A percentile compares a stretch with the other conserved stretches of the same genome.
These are phyloP conservation scores for Sporobolomyces phaffii DNA, from an alignment of 768 basidiomycete genomes.

Conservation along the genomic window DNA sequence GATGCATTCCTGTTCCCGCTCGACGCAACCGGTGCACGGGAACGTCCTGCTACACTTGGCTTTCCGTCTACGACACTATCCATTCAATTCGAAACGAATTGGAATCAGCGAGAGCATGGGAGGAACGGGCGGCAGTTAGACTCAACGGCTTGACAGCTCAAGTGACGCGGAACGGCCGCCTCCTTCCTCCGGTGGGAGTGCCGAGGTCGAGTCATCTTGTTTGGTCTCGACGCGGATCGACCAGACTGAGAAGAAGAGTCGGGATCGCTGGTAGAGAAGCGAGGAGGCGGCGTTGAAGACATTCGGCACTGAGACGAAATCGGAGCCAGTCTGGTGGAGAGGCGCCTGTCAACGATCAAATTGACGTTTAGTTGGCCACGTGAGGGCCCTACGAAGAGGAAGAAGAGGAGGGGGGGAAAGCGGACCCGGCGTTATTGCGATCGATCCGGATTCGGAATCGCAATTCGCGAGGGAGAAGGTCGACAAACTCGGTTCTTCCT, in stretches of 20 bases:
- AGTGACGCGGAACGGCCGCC: neutral
- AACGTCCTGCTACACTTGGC: neutral
- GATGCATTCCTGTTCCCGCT: neutral
- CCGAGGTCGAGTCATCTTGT: neutral
- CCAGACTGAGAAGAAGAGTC: neutral
- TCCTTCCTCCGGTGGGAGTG: neutral
- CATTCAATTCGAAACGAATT: neutral
- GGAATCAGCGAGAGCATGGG: neutral
- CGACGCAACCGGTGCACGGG: neutral
- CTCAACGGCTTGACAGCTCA: slow-evolving; percentile 6
- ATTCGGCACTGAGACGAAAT: no score
- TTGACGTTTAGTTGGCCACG: no score
- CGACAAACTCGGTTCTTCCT: no score
- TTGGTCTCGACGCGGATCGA: neutral
- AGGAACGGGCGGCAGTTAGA: neutral
- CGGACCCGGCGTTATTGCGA: no score
- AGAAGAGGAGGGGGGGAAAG: no score
- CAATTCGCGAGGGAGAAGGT: no score
- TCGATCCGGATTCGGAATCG: no score
- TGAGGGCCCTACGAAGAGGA: no score
- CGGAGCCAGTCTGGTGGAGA: no score
- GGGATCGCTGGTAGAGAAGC: neutral
- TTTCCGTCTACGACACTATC: slow-evolving; percentile 8
- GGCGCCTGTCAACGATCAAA: no score
- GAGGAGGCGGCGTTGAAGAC: neutral